Evolutionary conservation across 164 flowering plant genomes (phyloP).

Genomic region (Santalum album): DNA sequence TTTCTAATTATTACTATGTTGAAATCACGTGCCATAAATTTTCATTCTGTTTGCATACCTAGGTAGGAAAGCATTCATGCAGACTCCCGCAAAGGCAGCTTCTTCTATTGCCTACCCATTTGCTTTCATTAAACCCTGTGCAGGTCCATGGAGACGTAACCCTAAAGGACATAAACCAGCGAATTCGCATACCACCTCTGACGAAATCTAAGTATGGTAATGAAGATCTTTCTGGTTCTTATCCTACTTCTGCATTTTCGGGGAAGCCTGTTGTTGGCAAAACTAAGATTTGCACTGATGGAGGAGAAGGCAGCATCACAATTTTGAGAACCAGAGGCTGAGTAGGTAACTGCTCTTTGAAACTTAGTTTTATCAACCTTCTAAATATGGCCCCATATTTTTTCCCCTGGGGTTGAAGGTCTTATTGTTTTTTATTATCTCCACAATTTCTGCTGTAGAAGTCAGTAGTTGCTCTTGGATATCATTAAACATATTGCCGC

Average conservation of each 20-base stretch:
- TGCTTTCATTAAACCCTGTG: slow-evolving; percentile 82
- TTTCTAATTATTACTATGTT: background rate
- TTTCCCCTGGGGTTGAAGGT: too few relatives aligned
- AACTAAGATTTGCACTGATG: slow-evolving; percentile 88
- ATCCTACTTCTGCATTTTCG: slow-evolving; percentile 83
- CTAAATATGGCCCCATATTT: too few relatives aligned
- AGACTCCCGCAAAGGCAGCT: slow-evolving; percentile 53
- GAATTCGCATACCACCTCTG: slow-evolving; percentile 68
- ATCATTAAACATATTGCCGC: slow-evolving; percentile 7
- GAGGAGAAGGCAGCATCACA: slow-evolving; percentile 95
- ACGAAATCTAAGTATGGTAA: slow-evolving; percentile 34
- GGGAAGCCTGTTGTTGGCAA: slow-evolving; percentile 94
- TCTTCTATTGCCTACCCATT: slow-evolving; percentile 83
- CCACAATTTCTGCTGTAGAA: slow-evolving; percentile 12
- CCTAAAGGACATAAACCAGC: slow-evolving; percentile 82
- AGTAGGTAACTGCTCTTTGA: slow-evolving; percentile 12
- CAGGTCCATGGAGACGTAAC: slow-evolving; percentile 72
- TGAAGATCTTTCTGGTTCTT: slow-evolving; percentile 48
- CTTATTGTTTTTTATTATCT: too few relatives aligned
- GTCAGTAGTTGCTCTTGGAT: slow-evolving; percentile 7
- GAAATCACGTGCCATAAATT: too few relatives aligned
- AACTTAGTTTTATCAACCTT: slow-evolving; percentile 3
- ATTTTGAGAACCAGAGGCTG: slow-evolving; percentile 90
- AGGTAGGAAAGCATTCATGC: slow-evolving; percentile 62
- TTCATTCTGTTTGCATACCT: too few relatives aligned